Base-by-base conservation (phyloP, 192 early-diverging fungal genomes). In the Coemansia sp. region DNA sequence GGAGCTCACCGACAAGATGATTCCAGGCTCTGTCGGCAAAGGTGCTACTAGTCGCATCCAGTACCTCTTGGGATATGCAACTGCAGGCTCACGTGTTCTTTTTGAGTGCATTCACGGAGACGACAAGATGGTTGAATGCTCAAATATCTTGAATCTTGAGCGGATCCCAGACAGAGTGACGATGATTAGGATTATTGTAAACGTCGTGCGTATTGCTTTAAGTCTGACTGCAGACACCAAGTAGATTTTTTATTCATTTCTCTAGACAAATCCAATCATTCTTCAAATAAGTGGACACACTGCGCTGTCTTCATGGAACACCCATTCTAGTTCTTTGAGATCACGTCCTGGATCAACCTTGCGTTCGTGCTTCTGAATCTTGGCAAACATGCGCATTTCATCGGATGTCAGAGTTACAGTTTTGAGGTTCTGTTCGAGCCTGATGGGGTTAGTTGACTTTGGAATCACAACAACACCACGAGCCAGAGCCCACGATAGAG, bases 401-500 rank as follows among this genome's bases (percentile, higher is more conserved):
- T 80, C 77, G 4, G 53, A 59, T 17, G 69, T 53, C 34, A 73
- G 45, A 38, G 53, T 38, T 21, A 69, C 42, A 4, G 43, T 62
- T 23, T 70, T 50, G 25, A 81, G 49, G 59, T 81, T 81, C 49
- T 77, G 60, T 65, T 78, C 68, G 55, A 93, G 85, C 14, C 91
- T 81, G 0, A 70, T 64, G 13, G 73, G 74, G 45, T 83, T 87
- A 42, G 82, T 85, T 9, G 86, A 87, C 81, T 93, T 93, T 63
- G 92, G 91, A 70, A 94, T 88, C 9, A 91, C 91, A 12, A 71
- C 62, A 40, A 86, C 84, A 3, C 90, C 89, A 46, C 91, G 85
- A 51, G 90, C 81, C 23, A 82, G 66, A 37, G 69, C 87, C 86
- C 91, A 94, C 14, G 86, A 82, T 41, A 94, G 67, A 8, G 89